phyloP scores from a whole-genome alignment of 192 early-diverging fungal species.

The Gigaspora rosea region DNA sequence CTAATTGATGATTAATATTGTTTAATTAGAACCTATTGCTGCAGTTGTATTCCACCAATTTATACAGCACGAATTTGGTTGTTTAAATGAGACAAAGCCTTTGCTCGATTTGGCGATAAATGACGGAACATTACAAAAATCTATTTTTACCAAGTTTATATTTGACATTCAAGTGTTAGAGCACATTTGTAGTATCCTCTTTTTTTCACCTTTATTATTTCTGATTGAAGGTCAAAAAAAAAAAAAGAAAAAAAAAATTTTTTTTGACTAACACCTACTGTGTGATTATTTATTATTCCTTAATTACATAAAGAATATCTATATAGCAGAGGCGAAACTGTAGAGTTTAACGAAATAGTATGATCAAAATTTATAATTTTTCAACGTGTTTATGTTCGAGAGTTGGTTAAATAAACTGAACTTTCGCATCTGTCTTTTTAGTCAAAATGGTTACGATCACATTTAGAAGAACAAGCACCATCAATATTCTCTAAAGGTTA shows the following conservation, averaged over 20 bases:
- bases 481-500: background rate
- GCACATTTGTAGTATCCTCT: background rate
- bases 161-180: background rate
- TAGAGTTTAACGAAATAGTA: background rate
- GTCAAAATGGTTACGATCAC: background rate
- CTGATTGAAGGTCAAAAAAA: too few species aligned
- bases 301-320: too few species aligned
- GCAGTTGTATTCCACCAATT: conserved; percentile 14
- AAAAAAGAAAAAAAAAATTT: too few species aligned
- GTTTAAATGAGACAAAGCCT: too few species aligned
- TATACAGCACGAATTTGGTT: background rate
- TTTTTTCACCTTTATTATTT: background rate
- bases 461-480: background rate
- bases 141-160: conserved; percentile 5
- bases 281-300: too few species aligned
- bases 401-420: background rate
- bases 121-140: background rate
- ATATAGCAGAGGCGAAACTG: too few species aligned
- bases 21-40: background rate
- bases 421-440: background rate
- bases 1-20: background rate
- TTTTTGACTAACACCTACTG: too few species aligned
- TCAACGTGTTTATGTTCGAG: background rate
- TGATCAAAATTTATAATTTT: background rate
- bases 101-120: background rate